These are phyloP conservation scores for Raffaelea arxii DNA, from an alignment of 2,329 filamentous ascomycete genomes.

Conservation along the genomic window DNA sequence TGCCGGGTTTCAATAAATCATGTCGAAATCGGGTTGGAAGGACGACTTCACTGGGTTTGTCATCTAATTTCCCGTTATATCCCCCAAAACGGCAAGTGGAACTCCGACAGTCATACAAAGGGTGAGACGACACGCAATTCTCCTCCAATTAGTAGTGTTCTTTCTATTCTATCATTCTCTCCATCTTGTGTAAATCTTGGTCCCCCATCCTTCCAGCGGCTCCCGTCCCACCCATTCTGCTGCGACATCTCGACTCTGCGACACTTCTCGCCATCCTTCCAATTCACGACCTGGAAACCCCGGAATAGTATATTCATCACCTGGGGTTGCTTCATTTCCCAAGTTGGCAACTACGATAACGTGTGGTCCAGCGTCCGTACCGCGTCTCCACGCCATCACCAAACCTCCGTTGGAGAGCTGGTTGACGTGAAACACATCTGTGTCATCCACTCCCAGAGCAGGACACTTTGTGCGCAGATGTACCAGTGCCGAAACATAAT, in stretches of 20 bases:
- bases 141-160: no score
- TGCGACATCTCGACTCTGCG: conserved; percentile 14
- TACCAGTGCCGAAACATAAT: conserved; percentile 15
- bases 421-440: conserved; percentile 16
- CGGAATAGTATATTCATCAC: conserved; percentile 13
- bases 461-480: conserved; percentile 14
- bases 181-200: conserved; percentile 17
- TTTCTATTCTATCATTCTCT: no score
- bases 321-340: conserved; percentile 13
- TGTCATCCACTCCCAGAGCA: conserved; percentile 15
- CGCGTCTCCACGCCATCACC: conserved; percentile 15
- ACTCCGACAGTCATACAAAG: no score
- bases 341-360: conserved; percentile 17
- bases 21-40: no score
- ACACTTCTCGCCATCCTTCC: conserved; percentile 15
- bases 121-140: no score
- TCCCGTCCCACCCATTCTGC: conserved; percentile 15
- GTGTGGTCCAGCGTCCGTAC: conserved; percentile 1
- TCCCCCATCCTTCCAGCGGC: conserved; percentile 16
- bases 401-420: conserved; percentile 8
- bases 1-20: no score
- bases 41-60: no score
- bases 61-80: no score
- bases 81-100: no score
- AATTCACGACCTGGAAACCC: conserved; percentile 13